phyloP scores from a whole-genome alignment of 2,329 filamentous ascomycete species.

The Alternaria gaisen region DNA sequence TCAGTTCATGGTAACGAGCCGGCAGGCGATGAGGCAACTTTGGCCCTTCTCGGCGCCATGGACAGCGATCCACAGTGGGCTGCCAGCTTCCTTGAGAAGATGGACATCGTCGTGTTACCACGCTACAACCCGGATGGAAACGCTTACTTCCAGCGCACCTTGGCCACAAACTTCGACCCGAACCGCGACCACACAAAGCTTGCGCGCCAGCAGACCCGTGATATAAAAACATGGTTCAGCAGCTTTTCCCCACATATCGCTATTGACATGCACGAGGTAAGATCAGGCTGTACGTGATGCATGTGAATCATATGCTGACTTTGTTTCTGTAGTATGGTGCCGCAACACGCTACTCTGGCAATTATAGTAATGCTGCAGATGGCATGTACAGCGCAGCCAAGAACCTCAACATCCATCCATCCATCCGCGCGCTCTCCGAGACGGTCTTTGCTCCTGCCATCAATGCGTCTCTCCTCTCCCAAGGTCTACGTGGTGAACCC shows the following conservation, averaged over 20 bases:
- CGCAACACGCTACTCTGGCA: slow-evolving; percentile 32
- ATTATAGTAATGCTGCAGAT: slow-evolving; percentile 48
- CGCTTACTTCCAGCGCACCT: slow-evolving; percentile 47
- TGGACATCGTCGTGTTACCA: slow-evolving; percentile 48
- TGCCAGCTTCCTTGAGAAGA: slow-evolving; percentile 38
- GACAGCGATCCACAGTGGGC: slow-evolving; percentile 45
- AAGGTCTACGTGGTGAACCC: slow-evolving; percentile 45
- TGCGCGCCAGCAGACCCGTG: slow-evolving; percentile 45
- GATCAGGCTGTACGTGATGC: background rate
- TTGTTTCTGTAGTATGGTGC: slow-evolving; percentile 36
- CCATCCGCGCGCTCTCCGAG: slow-evolving; percentile 48
- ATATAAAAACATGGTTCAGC: slow-evolving; percentile 46
- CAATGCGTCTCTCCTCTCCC: slow-evolving; percentile 34
- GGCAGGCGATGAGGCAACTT: slow-evolving; percentile 46
- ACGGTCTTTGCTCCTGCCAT: slow-evolving; percentile 47
- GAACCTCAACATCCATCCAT: slow-evolving; percentile 49
- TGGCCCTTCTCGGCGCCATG: slow-evolving; percentile 49
- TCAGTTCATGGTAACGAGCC: slow-evolving; percentile 52
- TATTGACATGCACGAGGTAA: slow-evolving; percentile 46
- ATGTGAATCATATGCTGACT: background rate
- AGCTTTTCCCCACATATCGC: slow-evolving; percentile 46
- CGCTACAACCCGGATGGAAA: slow-evolving; percentile 52
- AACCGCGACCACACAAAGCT: slow-evolving; percentile 52
- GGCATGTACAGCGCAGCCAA: slow-evolving; percentile 49
- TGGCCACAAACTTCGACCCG: slow-evolving; percentile 50